Evolutionary conservation across 768 basidiomycete genomes (phyloP).

Genomic region (Cyclocybe aegerita): DNA sequence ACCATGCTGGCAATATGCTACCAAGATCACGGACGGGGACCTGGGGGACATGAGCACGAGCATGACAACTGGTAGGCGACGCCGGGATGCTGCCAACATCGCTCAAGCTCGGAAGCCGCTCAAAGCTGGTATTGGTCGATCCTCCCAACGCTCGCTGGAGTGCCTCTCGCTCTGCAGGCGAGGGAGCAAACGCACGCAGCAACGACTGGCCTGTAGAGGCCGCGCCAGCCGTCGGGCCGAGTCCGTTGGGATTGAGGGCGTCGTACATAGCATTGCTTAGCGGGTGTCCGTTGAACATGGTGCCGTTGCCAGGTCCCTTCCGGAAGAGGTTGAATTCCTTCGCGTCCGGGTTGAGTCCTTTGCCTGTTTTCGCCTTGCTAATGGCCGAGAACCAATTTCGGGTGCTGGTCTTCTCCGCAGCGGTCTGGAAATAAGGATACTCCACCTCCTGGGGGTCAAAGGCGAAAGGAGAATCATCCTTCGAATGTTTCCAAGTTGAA

Average conservation of each 20-base stretch:
- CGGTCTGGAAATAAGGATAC: conserved; percentile 1
- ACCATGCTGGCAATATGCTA: conserved; percentile 59
- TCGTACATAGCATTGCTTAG: conserved; percentile 37
- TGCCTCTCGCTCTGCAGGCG: conserved; percentile 83
- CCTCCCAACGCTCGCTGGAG: conserved; percentile 78
- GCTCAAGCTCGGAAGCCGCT: conserved; percentile 75
- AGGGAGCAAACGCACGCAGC: conserved; percentile 84
- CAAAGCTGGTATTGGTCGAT: conserved; percentile 72
- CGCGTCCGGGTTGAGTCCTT: conserved; percentile 81
- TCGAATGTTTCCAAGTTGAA: conserved; percentile 5
- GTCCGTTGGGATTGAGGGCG: conserved; percentile 62
- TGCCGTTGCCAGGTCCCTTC: conserved; percentile 20
- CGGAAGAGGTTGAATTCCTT: conserved; percentile 71
- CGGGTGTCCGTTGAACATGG: conserved; percentile 10
- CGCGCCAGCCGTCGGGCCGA: conserved; percentile 32
- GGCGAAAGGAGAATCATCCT: conserved; percentile 2
- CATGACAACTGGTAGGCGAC: conserved; percentile 59
- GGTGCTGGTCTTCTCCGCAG: conserved; percentile 8
- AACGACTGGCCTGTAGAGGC: conserved; percentile 48
- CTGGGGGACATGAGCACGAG: conserved; percentile 26
- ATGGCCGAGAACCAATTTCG: conserved; percentile 11
- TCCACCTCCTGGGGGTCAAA: conserved; percentile 5
- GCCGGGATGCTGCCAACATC: conserved; percentile 73
- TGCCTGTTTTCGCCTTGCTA: conserved; percentile 46
- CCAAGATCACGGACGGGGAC: conserved; percentile 25